Evolutionary conservation across 2,329 filamentous ascomycete species (phyloP), one percentile per base, ranked within the genome.

Genomic region (Coniochaeta prunicola): DNA sequence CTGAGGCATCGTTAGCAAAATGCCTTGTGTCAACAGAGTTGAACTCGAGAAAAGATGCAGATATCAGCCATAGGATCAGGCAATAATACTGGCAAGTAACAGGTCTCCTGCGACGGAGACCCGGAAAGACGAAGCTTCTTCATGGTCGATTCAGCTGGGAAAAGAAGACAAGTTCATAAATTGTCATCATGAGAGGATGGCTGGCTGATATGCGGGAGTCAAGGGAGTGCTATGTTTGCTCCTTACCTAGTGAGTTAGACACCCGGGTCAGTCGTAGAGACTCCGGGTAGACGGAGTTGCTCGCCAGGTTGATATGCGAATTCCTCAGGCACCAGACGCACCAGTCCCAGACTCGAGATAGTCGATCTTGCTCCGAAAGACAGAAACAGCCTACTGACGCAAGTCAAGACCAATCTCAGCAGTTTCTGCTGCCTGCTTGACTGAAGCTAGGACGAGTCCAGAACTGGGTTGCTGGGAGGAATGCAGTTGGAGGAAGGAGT

Each of bases 81-180:
- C 86, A 86, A 82, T 76, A 80, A 87, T 92, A 92, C 89, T 92
- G 89, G 89, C 89, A 90, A 92, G 89, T 92, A 92, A 88, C 89
- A 90, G 86, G 85, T 81, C 73, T 74, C 79, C 70, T 70, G 76
- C 77, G 77, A 71, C 78, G 69, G 73, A 71, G 61, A 78, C 85
- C 87, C 86, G 84, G 79, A 82, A 78, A 88, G 82, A 82, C 80
- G 78, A 71, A 77, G 71, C 78, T 87, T 90, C 86, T 85, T 91
- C 89, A 92, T 87, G 87, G 88, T 85, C 89, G 89, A 91, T 82
- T 92, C 88, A 78, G 88, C 81, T 86, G 83, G 87, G 87, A 89
- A 91, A 92, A 91, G 89, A 92, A 92, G 89, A 88, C 80, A 79
- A 75, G 77, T 79, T 80, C 76, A 77, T 71, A 75, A 72, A 76